Conservation (phyloP, 2,329 filamentous ascomycete genomes). For the Fusarium albidum region DNA sequence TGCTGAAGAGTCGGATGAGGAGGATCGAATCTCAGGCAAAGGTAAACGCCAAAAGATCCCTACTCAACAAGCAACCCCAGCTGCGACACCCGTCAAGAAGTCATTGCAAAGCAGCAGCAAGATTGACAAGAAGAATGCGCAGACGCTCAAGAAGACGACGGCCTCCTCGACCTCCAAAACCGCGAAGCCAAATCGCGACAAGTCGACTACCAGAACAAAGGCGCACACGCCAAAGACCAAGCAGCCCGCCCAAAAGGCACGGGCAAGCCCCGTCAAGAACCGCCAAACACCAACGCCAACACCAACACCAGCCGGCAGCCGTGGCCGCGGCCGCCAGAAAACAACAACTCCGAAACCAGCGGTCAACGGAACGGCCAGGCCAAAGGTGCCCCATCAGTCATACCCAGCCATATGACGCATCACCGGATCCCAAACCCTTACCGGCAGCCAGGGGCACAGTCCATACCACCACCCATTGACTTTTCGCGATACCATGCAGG, state of each 20-base stretch:
- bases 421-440: slow-evolving; percentile 20
- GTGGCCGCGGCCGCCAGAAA: slow-evolving; percentile 20
- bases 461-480: not conserved
- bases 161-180: slow-evolving; percentile 22
- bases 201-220: slow-evolving; percentile 22
- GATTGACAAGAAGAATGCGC: slow-evolving; percentile 45
- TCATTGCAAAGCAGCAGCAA: slow-evolving; percentile 34
- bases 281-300: slow-evolving; percentile 10
- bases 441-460: slow-evolving; percentile 10
- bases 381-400: not conserved
- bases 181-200: slow-evolving; percentile 25
- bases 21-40: slow-evolving; percentile 38
- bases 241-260: slow-evolving; percentile 1
- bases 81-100: slow-evolving; percentile 39
- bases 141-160: slow-evolving; percentile 44
- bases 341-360: slow-evolving; percentile 1
- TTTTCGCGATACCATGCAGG: slow-evolving; percentile 28
- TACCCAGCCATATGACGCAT: not conserved
- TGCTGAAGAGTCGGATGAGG: slow-evolving; percentile 41
- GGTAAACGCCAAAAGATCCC: slow-evolving; percentile 46
- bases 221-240: slow-evolving; percentile 19
- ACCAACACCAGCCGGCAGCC: too few relatives aligned
- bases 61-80: slow-evolving; percentile 34
- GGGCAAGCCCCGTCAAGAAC: slow-evolving; percentile 44
- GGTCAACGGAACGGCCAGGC: slow-evolving; percentile 10